Conservation (phyloP, 306 rosid species). For the Prunus salicina region DNA sequence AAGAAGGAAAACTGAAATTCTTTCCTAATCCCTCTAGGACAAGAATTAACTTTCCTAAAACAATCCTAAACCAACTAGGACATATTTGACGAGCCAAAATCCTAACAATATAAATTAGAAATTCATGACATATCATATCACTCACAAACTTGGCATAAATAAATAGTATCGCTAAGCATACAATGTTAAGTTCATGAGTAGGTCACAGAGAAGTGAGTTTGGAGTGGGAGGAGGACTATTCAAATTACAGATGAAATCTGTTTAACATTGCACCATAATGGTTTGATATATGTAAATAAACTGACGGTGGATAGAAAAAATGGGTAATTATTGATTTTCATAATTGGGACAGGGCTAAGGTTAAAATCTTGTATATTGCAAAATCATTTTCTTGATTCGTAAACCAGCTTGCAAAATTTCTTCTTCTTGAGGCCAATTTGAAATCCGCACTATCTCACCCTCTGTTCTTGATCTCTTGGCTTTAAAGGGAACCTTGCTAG, state of each 20-base stretch:
- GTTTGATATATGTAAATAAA: neutral
- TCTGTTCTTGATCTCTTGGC: neutral
- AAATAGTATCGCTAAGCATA: neutral
- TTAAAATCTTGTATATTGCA: neutral
- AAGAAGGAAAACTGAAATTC: no score
- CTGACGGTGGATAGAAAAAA: no score
- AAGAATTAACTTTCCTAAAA: no score
- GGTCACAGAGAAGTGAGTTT: neutral
- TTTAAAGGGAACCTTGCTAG: neutral
- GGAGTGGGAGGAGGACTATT: no score
- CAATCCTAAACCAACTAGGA: no score
- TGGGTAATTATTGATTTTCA: neutral
- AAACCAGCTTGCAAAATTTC: neutral
- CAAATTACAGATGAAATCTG: neutral
- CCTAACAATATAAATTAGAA: no score
- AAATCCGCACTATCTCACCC: no score
- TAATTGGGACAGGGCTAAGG: neutral
- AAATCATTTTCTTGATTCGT: neutral
- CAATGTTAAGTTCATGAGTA: constrained; percentile 8
- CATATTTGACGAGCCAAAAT: no score
- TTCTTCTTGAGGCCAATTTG: no score
- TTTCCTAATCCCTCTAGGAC: no score
- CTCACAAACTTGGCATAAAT: no score
- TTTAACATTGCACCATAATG: neutral
- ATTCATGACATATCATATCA: no score